These are phyloP conservation scores for Mortierella alpina DNA, from an alignment of 192 early-diverging fungal species.

Conservation along the genomic window DNA sequence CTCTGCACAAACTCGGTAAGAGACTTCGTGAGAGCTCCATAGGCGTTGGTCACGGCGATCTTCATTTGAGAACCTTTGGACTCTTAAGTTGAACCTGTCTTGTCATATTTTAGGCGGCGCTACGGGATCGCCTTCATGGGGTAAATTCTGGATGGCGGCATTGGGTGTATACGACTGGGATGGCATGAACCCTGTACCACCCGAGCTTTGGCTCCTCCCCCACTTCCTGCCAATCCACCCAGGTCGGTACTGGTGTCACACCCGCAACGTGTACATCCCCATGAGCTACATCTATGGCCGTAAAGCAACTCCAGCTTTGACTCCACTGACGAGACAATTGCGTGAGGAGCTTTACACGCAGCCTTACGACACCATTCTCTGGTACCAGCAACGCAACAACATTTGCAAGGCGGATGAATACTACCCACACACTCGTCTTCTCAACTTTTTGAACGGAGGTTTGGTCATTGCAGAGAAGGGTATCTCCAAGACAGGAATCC, in stretches of 20 bases:
- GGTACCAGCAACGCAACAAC: slow-evolving; percentile 85
- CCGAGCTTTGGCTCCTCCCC: slow-evolving; percentile 94
- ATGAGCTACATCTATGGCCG: slow-evolving; percentile 94
- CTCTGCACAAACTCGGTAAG: slow-evolving; percentile 83
- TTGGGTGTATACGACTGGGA: slow-evolving; percentile 95
- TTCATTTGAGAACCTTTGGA: background rate
- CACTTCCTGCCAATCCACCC: slow-evolving; percentile 85
- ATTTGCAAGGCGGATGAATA: slow-evolving; percentile 85
- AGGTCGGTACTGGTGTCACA: slow-evolving; percentile 95
- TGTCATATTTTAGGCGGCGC: slow-evolving; percentile 74
- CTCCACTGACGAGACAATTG: slow-evolving; percentile 78
- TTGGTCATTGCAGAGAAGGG: slow-evolving; percentile 71
- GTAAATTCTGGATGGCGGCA: slow-evolving; percentile 96
- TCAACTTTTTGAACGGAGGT: slow-evolving; percentile 80
- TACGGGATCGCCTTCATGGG: slow-evolving; percentile 90
- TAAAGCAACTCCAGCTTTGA: slow-evolving; percentile 67
- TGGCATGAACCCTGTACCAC: slow-evolving; percentile 95
- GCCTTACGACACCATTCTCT: slow-evolving; percentile 88
- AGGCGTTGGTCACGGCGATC: background rate
- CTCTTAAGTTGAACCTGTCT: background rate
- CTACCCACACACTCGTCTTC: slow-evolving; percentile 81
- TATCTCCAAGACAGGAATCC: slow-evolving; percentile 62
- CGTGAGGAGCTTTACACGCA: slow-evolving; percentile 91
- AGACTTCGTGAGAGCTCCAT: background rate
- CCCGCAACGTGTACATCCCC: slow-evolving; percentile 91